Evolutionary conservation across 2,329 filamentous ascomycete genomes (phyloP).

Genomic region (Colletotrichum spinosum): DNA sequence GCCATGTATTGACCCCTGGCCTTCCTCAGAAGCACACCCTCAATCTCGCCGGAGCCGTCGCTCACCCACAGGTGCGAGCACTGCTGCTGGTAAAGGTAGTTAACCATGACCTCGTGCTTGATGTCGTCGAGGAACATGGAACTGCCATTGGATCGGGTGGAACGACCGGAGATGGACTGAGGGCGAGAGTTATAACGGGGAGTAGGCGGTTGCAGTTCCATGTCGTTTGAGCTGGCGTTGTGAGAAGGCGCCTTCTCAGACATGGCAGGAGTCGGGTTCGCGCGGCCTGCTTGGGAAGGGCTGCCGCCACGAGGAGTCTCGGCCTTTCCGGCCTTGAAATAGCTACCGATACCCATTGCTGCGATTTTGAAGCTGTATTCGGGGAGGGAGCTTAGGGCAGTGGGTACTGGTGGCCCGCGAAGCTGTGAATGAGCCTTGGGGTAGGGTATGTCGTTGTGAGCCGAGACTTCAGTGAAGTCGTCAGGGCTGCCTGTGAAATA

Average conservation of each 20-base stretch:
- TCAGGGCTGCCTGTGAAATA: background rate
- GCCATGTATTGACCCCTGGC: conserved; percentile 76
- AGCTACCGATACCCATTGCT: conserved; percentile 70
- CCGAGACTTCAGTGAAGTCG: background rate
- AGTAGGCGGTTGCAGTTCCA: conserved; percentile 62
- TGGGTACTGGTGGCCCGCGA: background rate
- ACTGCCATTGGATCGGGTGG: conserved; percentile 59
- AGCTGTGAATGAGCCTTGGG: background rate
- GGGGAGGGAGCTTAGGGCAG: background rate
- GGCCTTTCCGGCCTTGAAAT: conserved; percentile 69
- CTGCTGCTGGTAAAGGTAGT: conserved; percentile 85
- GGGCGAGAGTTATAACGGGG: conserved; percentile 63
- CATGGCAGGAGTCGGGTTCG: conserved; percentile 42
- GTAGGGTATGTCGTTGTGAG: background rate
- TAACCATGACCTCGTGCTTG: conserved; percentile 86
- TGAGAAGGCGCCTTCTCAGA: conserved; percentile 52
- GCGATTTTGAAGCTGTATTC: background rate
- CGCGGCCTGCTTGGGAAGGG: conserved; percentile 38
- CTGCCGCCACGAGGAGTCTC: conserved; percentile 42
- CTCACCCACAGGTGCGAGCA: conserved; percentile 80
- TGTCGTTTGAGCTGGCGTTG: conserved; percentile 50
- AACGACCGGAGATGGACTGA: conserved; percentile 63
- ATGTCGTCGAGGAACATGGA: conserved; percentile 76
- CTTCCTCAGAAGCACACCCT: conserved; percentile 80
- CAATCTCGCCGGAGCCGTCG: conserved; percentile 74